These are phyloP conservation scores for Colletotrichum incanum DNA, from an alignment of 2,329 filamentous ascomycete genomes.

Conservation along the genomic window DNA sequence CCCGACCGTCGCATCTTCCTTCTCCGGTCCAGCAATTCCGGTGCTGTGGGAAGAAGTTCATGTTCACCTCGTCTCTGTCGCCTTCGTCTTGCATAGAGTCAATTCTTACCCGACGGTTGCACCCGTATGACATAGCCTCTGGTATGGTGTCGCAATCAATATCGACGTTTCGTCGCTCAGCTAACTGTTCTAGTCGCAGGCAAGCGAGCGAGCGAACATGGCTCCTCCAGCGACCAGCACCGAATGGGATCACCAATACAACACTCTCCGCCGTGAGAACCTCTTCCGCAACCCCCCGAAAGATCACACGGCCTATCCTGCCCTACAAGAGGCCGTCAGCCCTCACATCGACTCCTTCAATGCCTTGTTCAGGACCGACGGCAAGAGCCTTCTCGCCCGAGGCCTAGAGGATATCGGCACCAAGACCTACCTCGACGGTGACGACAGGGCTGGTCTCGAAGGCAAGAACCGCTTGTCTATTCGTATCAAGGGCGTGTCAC, in stretches of 20 bases:
- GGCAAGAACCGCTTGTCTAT: conserved; percentile 83
- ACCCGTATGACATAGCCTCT: conserved; percentile 18
- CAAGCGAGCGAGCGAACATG: conserved; percentile 59
- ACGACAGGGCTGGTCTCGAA: conserved; percentile 72
- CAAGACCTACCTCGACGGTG: conserved; percentile 89
- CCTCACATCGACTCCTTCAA: conserved; percentile 98
- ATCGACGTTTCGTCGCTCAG: neutral
- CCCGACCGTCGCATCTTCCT: conserved; percentile 14
- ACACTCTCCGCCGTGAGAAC: conserved; percentile 87
- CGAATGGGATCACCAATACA: conserved; percentile 87
- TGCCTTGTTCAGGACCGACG: conserved; percentile 83
- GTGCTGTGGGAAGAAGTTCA: conserved; percentile 19
- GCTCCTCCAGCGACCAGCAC: conserved; percentile 73
- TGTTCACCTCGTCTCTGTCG: conserved; percentile 20
- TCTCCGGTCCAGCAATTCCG: conserved; percentile 28
- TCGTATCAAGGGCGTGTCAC: conserved; percentile 83
- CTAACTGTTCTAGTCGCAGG: conserved; percentile 19
- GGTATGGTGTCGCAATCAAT: neutral
- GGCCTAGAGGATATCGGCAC: conserved; percentile 91
- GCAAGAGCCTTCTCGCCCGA: conserved; percentile 75
- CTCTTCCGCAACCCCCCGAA: conserved; percentile 92
- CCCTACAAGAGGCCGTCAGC: conserved; percentile 86
- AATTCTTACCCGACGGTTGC: neutral
- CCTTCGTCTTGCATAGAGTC: conserved; percentile 19
- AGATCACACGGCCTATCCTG: conserved; percentile 90